A percentile compares a stretch with the other conserved stretches of the same genome.
These are phyloP conservation scores for Aristolochia californica DNA, from an alignment of 164 flowering plant genomes.

Conservation along the genomic window DNA sequence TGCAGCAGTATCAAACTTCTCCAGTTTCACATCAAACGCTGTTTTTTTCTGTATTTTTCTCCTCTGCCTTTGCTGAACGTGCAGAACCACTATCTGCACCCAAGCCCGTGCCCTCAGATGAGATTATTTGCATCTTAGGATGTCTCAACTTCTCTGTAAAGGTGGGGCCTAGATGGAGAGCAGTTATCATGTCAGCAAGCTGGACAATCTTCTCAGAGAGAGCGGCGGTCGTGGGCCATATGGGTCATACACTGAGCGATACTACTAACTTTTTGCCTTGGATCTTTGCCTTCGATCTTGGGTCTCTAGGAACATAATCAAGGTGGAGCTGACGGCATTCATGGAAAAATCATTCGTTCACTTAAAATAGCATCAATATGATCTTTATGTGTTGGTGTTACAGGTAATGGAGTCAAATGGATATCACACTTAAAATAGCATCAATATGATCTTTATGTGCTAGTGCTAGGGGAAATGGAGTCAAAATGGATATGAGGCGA, in stretches of 20 bases:
- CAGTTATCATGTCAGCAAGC: conserved; percentile 67
- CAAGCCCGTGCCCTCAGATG: conserved; percentile 51
- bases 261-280: conserved; percentile 58
- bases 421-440: conserved; percentile 13
- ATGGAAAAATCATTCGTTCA: conserved; percentile 21
- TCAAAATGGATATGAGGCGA: no score
- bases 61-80: conserved; percentile 26
- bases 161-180: conserved; percentile 47
- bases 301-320: conserved; percentile 60
- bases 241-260: conserved; percentile 64
- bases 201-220: conserved; percentile 61
- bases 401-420: conserved; percentile 5
- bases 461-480: no score
- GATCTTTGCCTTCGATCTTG: no score
- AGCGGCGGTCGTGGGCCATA: conserved; percentile 76
- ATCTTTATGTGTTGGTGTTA: no score
- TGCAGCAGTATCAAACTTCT: conserved; percentile 63
- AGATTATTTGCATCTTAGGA: conserved; percentile 50
- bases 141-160: conserved; percentile 35
- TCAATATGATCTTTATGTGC: no score
- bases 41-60: conserved; percentile 70
- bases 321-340: conserved; percentile 41
- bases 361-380: conserved; percentile 12
- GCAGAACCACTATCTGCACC: conserved; percentile 24
- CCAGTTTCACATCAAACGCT: conserved; percentile 74